phyloP scores from a whole-genome alignment of 306 rosid species.

The Prosopis cineraria region DNA sequence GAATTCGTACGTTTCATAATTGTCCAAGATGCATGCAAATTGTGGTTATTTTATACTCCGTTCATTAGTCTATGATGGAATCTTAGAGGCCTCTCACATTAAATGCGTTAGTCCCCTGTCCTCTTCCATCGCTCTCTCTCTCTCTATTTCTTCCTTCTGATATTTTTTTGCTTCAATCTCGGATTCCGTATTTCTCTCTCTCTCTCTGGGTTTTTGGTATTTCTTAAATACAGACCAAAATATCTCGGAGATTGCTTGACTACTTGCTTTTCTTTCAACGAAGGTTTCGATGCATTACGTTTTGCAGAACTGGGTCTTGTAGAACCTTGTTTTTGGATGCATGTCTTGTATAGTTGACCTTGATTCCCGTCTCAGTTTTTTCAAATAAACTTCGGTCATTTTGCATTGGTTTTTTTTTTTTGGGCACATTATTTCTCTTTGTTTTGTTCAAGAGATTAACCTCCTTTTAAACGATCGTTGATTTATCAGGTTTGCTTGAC shows the following conservation, averaged over 20 bases:
- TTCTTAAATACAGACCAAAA: background rate
- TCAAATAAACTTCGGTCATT: background rate
- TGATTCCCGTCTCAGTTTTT: background rate
- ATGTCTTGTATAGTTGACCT: background rate
- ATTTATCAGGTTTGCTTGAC: conserved; percentile 29
- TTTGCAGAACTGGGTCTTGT: conserved; percentile 23
- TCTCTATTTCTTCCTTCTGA: conserved; percentile 6
- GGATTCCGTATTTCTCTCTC: background rate
- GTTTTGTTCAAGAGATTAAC: background rate
- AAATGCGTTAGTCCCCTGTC: background rate
- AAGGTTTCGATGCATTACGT: background rate
- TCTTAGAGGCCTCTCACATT: background rate
- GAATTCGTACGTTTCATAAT: background rate
- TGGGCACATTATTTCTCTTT: too few species aligned
- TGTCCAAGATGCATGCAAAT: background rate
- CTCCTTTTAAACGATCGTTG: background rate
- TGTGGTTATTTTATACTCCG: background rate
- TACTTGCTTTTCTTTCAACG: background rate
- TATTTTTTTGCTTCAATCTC: background rate
- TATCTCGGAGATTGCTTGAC: background rate
- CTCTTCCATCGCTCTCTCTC: background rate
- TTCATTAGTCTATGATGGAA: too few species aligned
- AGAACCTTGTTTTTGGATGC: background rate
- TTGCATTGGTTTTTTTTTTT: too few species aligned
- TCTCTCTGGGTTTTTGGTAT: conserved; percentile 2